Evolutionary conservation across 495 filamentous ascomycete genomes (phyloP), one percentile per base, ranked within the genome.

Genomic region (Cercophora newfieldiana): DNA sequence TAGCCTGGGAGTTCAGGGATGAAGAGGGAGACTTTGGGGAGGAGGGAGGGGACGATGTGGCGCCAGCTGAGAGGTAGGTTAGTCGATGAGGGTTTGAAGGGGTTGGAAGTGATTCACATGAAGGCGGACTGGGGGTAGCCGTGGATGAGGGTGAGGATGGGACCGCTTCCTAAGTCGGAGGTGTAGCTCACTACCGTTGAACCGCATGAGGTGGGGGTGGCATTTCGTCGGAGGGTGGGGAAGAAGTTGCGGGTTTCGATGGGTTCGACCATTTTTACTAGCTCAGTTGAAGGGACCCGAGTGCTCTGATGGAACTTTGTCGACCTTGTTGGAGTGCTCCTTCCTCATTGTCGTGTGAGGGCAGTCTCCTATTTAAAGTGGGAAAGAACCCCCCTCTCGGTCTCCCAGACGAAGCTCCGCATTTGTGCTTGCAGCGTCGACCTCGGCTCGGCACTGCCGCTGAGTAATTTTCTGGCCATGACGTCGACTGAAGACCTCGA

Each of bases 1-100:
- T 85, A 85, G 60, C 81, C 81, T 2, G 81, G 80, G 16, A 85
- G 72, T 64, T 81, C 80, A 1, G 77, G 80, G 59, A 81, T 70
- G 69, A 80, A 80, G 37, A 82, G 69, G 55, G 69, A 72, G 56
- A 69, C 29, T 31, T 69, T 69, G 53, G 37, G 19, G 0, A 37
- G 49, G 2, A 72, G 58, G 37, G 19, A 28, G 10, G 69, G 69
- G 44, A 69, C 54, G 10, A 69, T 51, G 49, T 72, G 61, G 19
- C 69, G 69, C 69, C 69, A 71, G 51, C 69, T 71, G 14, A 22
- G 21, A 44, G 0, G 24, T 7, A 0, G 21, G 33, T 47, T 28
- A 33, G 49, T 37, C 12, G n/a, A 49, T 29, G 51, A 37, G 7
- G 31, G 14, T 24, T 55, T n/a, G 5, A 24, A 6, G 12, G 18